Conservation (phyloP, 2,329 filamentous ascomycete species). For the Arthrobotrys sphaeroides region DNA sequence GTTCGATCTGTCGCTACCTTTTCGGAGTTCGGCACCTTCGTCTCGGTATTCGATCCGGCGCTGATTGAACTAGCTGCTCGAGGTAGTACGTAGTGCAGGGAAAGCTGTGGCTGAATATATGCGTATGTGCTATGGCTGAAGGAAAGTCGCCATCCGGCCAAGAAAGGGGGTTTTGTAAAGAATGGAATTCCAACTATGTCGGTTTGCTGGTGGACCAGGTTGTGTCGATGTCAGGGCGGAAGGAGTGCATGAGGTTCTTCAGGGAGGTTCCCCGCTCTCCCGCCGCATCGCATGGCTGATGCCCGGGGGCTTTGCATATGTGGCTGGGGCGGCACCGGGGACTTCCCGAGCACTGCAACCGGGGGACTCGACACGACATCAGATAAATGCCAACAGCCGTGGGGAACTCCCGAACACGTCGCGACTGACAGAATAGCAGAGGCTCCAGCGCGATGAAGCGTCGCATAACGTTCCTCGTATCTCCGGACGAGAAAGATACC, state of each 20-base stretch:
- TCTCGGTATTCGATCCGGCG: neutral
- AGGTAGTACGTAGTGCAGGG: too few species aligned
- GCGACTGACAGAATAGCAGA: neutral
- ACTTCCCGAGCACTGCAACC: neutral
- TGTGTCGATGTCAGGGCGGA: constrained; percentile 16
- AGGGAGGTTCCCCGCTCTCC: constrained; percentile 35
- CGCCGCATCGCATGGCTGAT: constrained; percentile 15
- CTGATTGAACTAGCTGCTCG: too few species aligned
- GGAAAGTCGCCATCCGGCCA: neutral
- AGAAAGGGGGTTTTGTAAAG: constrained; percentile 8
- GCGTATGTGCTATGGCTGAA: neutral
- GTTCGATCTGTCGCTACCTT: neutral
- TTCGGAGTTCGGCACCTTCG: neutral
- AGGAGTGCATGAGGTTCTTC: constrained; percentile 4
- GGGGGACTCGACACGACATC: neutral
- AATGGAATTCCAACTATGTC: constrained; percentile 15
- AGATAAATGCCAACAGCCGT: neutral
- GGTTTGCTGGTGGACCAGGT: constrained; percentile 8
- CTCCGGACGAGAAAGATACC: constrained; percentile 19
- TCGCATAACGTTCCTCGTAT: constrained; percentile 42
- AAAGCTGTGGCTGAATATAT: constrained; percentile 4
- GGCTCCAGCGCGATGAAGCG: constrained; percentile 37
- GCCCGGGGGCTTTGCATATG: constrained; percentile 33
- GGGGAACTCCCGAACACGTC: neutral
- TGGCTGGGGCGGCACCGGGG: constrained; percentile 9